phyloP scores from a whole-genome alignment of 345 rosid species.

The Syzygium aqueum region DNA sequence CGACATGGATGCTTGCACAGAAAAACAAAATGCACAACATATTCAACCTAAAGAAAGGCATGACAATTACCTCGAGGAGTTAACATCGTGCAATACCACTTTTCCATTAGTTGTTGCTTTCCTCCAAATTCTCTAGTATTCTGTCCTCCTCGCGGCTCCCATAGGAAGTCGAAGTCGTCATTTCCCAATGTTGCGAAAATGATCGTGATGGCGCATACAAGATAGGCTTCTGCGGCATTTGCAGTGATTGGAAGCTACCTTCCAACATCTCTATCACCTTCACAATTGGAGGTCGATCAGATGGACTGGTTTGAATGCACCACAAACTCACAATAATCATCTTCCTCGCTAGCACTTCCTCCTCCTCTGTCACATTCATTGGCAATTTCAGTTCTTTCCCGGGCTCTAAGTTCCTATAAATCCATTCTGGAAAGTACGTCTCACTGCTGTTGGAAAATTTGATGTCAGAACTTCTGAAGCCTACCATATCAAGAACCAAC shows the following conservation, averaged over 20 bases:
- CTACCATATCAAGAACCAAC: slow-evolving; percentile 32
- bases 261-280: slow-evolving; percentile 3
- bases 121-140: not conserved
- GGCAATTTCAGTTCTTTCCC: not conserved
- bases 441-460: slow-evolving; percentile 10
- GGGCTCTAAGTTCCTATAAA: slow-evolving; percentile 16
- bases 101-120: not conserved
- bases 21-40: too few relatives aligned
- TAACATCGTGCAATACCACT: not conserved
- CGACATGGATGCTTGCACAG: too few relatives aligned
- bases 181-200: not conserved
- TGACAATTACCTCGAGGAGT: not conserved
- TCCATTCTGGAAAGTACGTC: slow-evolving; percentile 22
- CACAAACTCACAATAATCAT: not conserved
- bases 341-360: slow-evolving; percentile 2
- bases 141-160: not conserved
- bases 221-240: not conserved
- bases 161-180: not conserved
- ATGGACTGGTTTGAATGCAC: slow-evolving; percentile 1
- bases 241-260: not conserved
- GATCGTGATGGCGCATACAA: not conserved
- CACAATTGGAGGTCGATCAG: not conserved
- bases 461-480: not conserved
- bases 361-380: not conserved
- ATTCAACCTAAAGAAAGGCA: not conserved